These are phyloP conservation scores for Fusarium albidum DNA, from an alignment of 2,329 filamentous ascomycete species.

Conservation along the genomic window DNA sequence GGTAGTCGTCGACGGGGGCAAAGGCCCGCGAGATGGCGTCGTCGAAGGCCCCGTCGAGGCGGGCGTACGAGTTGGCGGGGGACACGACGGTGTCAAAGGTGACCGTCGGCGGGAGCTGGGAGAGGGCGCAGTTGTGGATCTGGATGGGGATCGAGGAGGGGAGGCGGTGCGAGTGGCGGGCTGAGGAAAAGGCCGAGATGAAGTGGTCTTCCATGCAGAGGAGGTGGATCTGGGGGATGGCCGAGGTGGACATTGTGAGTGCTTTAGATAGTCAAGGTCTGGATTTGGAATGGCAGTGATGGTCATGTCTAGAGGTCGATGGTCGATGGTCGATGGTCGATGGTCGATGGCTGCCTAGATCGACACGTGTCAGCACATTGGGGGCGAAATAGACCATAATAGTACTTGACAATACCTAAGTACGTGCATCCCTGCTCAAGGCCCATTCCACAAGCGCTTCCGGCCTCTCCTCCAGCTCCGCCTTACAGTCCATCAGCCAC, in stretches of 20 bases:
- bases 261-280: too few species aligned
- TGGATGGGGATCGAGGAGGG: constrained; percentile 42
- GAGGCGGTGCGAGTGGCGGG: constrained; percentile 35
- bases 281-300: too few species aligned
- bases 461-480: constrained; percentile 10
- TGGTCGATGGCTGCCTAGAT: too few species aligned
- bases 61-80: constrained; percentile 62
- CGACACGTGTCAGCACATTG: too few species aligned
- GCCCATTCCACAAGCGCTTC: constrained; percentile 22
- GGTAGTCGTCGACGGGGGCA: constrained; percentile 53
- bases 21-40: constrained; percentile 60
- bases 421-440: constrained; percentile 8
- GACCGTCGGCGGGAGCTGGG: constrained; percentile 44
- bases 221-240: constrained; percentile 24
- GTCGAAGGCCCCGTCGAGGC: constrained; percentile 63
- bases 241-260: constrained; percentile 4
- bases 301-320: too few species aligned
- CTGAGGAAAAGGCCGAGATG: constrained; percentile 17
- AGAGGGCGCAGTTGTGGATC: constrained; percentile 50
- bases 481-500: constrained; percentile 8
- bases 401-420: too few species aligned
- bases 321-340: too few species aligned
- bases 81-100: constrained; percentile 60
- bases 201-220: constrained; percentile 29
- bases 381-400: too few species aligned